Conservation (phyloP, 352 stramenopile genomes). For the Pythium aphanidermatum region DNA sequence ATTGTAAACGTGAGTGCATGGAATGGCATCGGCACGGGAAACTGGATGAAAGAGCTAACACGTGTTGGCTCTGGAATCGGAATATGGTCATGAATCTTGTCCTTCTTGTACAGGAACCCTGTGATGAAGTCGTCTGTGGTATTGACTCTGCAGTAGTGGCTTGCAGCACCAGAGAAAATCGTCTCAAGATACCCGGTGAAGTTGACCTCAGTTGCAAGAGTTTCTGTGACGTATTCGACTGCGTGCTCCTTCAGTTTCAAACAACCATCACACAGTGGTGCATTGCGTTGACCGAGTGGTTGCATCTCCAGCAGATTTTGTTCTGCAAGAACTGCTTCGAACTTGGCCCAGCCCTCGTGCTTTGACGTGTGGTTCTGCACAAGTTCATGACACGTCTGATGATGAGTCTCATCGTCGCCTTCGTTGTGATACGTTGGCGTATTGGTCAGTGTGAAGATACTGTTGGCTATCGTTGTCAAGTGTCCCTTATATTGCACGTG, state of each 20-base stretch:
- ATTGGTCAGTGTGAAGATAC: slow-evolving; percentile 82
- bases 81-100: slow-evolving; percentile 88
- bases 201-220: slow-evolving; percentile 49
- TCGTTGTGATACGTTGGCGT: slow-evolving; percentile 66
- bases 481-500: slow-evolving; percentile 85
- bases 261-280: slow-evolving; percentile 74
- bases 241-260: slow-evolving; percentile 76
- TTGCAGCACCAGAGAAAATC: slow-evolving; percentile 75
- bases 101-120: slow-evolving; percentile 88
- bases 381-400: slow-evolving; percentile 71
- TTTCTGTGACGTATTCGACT: slow-evolving; percentile 70
- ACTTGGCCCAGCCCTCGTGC: slow-evolving; percentile 67
- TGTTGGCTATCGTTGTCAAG: slow-evolving; percentile 87
- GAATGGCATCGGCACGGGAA: slow-evolving; percentile 85
- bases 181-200: slow-evolving; percentile 79
- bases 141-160: slow-evolving; percentile 81
- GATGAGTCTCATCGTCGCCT: slow-evolving; percentile 15
- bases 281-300: slow-evolving; percentile 72
- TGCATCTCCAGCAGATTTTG: slow-evolving; percentile 82
- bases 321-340: slow-evolving; percentile 63
- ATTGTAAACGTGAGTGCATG: slow-evolving; percentile 83
- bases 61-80: slow-evolving; percentile 80
- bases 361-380: slow-evolving; percentile 69
- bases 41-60: slow-evolving; percentile 86
- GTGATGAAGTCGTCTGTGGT: slow-evolving; percentile 82